phyloP scores from a whole-genome alignment of 1,284 basidiomycete genomes.

The Clitocybe nebularis region DNA sequence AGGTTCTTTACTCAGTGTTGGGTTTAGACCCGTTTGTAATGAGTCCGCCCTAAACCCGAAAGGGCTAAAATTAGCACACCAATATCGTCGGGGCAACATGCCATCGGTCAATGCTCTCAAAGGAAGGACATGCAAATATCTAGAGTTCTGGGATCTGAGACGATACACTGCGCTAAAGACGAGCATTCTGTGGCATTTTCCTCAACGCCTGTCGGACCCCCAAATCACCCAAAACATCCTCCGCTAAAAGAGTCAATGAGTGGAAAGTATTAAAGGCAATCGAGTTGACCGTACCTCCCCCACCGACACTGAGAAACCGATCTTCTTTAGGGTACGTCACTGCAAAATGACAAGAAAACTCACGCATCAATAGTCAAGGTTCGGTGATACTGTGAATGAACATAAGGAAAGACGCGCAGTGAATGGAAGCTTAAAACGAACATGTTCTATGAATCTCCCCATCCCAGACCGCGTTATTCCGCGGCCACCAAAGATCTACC shows the following conservation, averaged over 20 bases:
- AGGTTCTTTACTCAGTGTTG: too few relatives aligned
- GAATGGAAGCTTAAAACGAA: slow-evolving; percentile 28
- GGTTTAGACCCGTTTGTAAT: background rate
- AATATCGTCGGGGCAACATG: background rate
- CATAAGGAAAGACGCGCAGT: slow-evolving; percentile 1
- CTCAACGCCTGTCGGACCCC: slow-evolving; percentile 52
- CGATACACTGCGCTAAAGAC: slow-evolving; percentile 20
- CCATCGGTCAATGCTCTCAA: background rate
- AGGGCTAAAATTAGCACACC: background rate
- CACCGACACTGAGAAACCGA: slow-evolving; percentile 22
- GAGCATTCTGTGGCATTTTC: slow-evolving; percentile 42
- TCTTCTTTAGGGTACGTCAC: background rate
- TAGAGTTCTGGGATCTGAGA: background rate
- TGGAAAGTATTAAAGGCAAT: background rate
- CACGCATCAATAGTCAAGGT: slow-evolving; percentile 45
- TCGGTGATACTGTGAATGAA: slow-evolving; percentile 39
- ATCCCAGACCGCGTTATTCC: slow-evolving; percentile 57
- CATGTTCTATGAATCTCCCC: slow-evolving; percentile 55
- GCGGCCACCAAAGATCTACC: slow-evolving; percentile 54
- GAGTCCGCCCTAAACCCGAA: background rate
- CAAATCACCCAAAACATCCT: slow-evolving; percentile 50
- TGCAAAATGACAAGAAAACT: slow-evolving; percentile 10
- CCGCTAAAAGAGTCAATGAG: slow-evolving; percentile 23
- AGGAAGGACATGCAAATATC: background rate
- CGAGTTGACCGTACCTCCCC: slow-evolving; percentile 19